Evolutionary conservation across 192 early-diverging fungal species (phyloP).

Genomic region (Coemansia sp.): DNA sequence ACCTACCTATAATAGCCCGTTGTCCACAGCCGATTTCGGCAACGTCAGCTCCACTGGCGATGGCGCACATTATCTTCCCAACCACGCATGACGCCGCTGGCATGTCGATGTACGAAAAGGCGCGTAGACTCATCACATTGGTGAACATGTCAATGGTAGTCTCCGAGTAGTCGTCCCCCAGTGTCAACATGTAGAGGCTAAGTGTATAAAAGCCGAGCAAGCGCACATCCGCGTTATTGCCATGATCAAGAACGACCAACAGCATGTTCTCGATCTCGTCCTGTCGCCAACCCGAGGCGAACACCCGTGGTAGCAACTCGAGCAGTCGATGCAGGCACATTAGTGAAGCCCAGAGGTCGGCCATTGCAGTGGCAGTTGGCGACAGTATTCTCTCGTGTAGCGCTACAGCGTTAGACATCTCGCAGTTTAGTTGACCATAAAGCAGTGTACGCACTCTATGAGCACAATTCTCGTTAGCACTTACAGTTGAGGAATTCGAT

Average conservation of each 20-base stretch:
- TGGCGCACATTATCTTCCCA: conserved; percentile 42
- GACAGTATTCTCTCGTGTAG: conserved; percentile 39
- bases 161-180: conserved; percentile 20
- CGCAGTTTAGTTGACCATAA: neutral
- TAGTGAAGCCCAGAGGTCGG: conserved; percentile 25
- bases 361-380: conserved; percentile 12
- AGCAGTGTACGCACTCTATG: neutral
- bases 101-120: conserved; percentile 41
- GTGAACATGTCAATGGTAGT: conserved; percentile 35
- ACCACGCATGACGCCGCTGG: conserved; percentile 31
- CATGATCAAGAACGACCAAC: conserved; percentile 46
- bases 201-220: conserved; percentile 32
- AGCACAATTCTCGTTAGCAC: neutral
- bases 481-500: conserved; percentile 42
- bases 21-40: conserved; percentile 46
- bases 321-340: conserved; percentile 23
- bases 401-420: conserved; percentile 9
- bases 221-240: conserved; percentile 47
- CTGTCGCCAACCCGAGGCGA: conserved; percentile 37
- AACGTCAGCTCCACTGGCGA: conserved; percentile 30
- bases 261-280: conserved; percentile 45
- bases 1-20: conserved; percentile 27
- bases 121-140: conserved; percentile 34
- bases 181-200: conserved; percentile 27
- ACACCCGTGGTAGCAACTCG: conserved; percentile 31